Evolutionary conservation across 2,329 filamentous ascomycete genomes (phyloP).

Genomic region (Exophiala bonariae): DNA sequence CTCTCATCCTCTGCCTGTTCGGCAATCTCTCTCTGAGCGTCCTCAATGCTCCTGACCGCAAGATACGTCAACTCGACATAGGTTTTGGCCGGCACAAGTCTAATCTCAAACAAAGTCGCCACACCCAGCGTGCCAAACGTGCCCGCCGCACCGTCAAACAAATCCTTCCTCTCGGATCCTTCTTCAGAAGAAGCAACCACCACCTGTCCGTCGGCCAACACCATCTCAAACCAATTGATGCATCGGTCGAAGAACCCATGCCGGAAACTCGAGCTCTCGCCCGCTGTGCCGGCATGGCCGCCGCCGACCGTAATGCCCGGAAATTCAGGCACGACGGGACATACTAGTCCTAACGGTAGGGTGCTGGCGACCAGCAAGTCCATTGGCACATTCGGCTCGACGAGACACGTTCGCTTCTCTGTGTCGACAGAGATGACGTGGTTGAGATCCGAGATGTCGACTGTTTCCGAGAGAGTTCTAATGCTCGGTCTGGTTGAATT

Average conservation of each 20-base stretch:
- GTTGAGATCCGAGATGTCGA: slow-evolving; percentile 67
- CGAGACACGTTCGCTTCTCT: slow-evolving; percentile 56
- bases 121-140: slow-evolving; percentile 68
- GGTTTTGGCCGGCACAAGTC: slow-evolving; percentile 45
- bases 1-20: slow-evolving; percentile 39
- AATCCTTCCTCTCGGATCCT: slow-evolving; percentile 56
- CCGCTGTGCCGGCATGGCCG: slow-evolving; percentile 66
- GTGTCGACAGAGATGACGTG: slow-evolving; percentile 63
- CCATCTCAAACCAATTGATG: slow-evolving; percentile 63
- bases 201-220: slow-evolving; percentile 62
- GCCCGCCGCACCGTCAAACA: slow-evolving; percentile 66
- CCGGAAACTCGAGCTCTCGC: slow-evolving; percentile 69
- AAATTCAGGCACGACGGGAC: slow-evolving; percentile 70
- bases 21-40: slow-evolving; percentile 38
- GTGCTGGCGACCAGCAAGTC: slow-evolving; percentile 62
- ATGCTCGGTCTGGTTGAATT: slow-evolving; percentile 52
- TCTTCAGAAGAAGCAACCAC: slow-evolving; percentile 52
- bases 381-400: slow-evolving; percentile 71
- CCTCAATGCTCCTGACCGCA: slow-evolving; percentile 41
- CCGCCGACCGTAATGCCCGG: slow-evolving; percentile 71
- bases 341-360: slow-evolving; percentile 57
- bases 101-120: slow-evolving; percentile 57
- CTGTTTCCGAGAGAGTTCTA: slow-evolving; percentile 52
- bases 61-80: slow-evolving; percentile 53
- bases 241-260: slow-evolving; percentile 66